A percentile compares a stretch with the other conserved stretches of the same genome.
phyloP scores from a whole-genome alignment of 2,329 filamentous ascomycete species.

The Hymenoscyphus salicellus region DNA sequence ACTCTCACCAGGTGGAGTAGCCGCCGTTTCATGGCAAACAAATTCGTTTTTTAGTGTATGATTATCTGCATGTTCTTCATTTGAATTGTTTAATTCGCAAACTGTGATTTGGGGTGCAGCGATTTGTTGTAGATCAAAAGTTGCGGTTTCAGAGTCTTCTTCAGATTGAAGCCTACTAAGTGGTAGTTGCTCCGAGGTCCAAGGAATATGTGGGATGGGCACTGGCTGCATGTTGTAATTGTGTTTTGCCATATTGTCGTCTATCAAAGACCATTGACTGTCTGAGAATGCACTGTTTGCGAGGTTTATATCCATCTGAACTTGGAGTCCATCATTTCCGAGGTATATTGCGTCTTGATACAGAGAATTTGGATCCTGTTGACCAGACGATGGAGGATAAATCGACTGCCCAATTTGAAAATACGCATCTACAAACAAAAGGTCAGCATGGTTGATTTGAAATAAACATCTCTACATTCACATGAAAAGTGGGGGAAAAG shows the following conservation, averaged over 20 bases:
- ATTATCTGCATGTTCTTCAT: conserved; percentile 66
- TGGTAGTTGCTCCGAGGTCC: conserved; percentile 25
- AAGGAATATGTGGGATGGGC: conserved; percentile 18
- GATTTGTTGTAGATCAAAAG: conserved; percentile 56
- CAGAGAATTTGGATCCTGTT: conserved; percentile 14
- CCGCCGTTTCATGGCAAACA: conserved; percentile 30
- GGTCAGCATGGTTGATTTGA: conserved; percentile 12
- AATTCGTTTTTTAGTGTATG: conserved; percentile 7
- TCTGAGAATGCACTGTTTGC: conserved; percentile 14
- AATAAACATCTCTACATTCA: not conserved
- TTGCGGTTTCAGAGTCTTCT: conserved; percentile 16
- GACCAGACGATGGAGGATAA: conserved; percentile 10
- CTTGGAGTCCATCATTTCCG: conserved; percentile 16
- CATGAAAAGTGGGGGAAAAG: not conserved
- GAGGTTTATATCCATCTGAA: conserved; percentile 6
- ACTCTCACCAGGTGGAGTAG: conserved; percentile 22
- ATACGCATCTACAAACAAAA: conserved; percentile 19
- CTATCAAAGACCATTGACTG: conserved; percentile 17
- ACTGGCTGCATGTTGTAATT: conserved; percentile 11
- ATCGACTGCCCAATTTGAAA: conserved; percentile 17
- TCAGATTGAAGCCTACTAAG: conserved; percentile 18
- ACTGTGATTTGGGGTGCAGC: conserved; percentile 43
- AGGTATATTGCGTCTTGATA: conserved; percentile 18
- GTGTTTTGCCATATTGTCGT: conserved; percentile 11
- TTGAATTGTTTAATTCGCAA: conserved; percentile 57